These are phyloP conservation scores for Amphibolis antarctica DNA, from an alignment of 106 monocot species.

Conservation along the genomic window DNA sequence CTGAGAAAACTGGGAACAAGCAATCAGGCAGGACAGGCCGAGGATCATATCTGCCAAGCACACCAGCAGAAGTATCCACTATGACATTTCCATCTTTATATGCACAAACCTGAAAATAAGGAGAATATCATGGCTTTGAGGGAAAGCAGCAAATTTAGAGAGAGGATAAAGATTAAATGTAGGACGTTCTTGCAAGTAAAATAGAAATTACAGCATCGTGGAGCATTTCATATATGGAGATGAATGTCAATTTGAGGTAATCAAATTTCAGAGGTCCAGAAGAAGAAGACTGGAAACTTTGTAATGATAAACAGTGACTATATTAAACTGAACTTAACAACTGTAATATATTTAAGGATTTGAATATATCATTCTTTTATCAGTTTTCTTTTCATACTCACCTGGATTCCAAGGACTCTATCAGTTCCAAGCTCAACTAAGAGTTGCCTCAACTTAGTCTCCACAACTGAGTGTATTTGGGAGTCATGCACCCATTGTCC, in stretches of 20 bases:
- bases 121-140: background rate
- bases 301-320: background rate
- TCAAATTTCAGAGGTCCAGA: background rate
- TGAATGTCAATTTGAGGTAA: background rate
- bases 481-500: slow-evolving; percentile 64
- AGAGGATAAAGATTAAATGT: background rate
- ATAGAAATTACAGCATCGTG: background rate
- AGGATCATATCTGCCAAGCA: slow-evolving; percentile 95
- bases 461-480: slow-evolving; percentile 75
- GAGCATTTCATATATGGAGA: too few relatives aligned
- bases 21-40: slow-evolving; percentile 83
- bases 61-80: slow-evolving; percentile 92
- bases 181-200: background rate
- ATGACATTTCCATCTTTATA: slow-evolving; percentile 94
- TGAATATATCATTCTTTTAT: background rate
- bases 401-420: slow-evolving; percentile 90
- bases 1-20: slow-evolving; percentile 90
- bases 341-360: too few relatives aligned
- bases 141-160: background rate
- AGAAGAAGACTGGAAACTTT: background rate
- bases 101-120: slow-evolving; percentile 61
- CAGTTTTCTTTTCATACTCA: slow-evolving; percentile 1
- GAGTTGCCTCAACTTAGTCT: slow-evolving; percentile 59
- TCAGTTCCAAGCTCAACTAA: slow-evolving; percentile 61
- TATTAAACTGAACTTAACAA: background rate